Conservation (phyloP, 2,329 filamentous ascomycete species). For the Penicillium decumbens region DNA sequence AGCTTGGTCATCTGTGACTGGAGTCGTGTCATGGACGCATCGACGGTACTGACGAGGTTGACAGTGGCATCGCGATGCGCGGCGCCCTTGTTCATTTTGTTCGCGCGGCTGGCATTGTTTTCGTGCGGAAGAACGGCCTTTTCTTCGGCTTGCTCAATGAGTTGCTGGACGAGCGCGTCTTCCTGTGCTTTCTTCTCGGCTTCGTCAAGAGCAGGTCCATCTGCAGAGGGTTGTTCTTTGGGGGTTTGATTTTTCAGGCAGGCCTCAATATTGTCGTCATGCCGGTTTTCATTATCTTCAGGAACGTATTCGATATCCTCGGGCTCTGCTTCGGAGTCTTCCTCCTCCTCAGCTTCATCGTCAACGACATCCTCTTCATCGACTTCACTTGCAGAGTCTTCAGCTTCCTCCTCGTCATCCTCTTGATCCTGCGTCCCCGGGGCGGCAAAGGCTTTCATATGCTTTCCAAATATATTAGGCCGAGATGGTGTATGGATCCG, state of each 20-base stretch:
- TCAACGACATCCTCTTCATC: constrained; percentile 16
- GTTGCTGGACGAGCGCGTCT: constrained; percentile 41
- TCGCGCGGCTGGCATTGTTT: constrained; percentile 40
- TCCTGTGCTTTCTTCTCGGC: constrained; percentile 51
- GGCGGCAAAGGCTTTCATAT: constrained; percentile 52
- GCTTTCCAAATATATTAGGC: constrained; percentile 42
- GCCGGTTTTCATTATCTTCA: constrained; percentile 5
- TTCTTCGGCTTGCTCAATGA: constrained; percentile 47
- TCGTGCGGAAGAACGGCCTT: constrained; percentile 41
- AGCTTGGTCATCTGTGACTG: constrained; percentile 31
- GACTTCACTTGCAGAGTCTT: constrained; percentile 20
- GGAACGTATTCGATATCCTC: constrained; percentile 10
- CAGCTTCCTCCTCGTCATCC: constrained; percentile 22
- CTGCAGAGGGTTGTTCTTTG: background rate
- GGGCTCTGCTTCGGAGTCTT: constrained; percentile 2
- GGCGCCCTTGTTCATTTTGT: constrained; percentile 42
- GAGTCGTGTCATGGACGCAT: constrained; percentile 37
- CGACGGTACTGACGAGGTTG: constrained; percentile 38
- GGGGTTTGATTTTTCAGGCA: background rate
- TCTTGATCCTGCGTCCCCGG: constrained; percentile 45
- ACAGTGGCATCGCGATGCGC: constrained; percentile 42
- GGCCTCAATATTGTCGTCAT: constrained; percentile 1
- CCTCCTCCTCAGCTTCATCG: constrained; percentile 11
- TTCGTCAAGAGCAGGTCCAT: constrained; percentile 43
- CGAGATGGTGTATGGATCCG: constrained; percentile 37